Conservation (phyloP, 2,329 filamentous ascomycete species). For the Ascochyta koolunga region DNA sequence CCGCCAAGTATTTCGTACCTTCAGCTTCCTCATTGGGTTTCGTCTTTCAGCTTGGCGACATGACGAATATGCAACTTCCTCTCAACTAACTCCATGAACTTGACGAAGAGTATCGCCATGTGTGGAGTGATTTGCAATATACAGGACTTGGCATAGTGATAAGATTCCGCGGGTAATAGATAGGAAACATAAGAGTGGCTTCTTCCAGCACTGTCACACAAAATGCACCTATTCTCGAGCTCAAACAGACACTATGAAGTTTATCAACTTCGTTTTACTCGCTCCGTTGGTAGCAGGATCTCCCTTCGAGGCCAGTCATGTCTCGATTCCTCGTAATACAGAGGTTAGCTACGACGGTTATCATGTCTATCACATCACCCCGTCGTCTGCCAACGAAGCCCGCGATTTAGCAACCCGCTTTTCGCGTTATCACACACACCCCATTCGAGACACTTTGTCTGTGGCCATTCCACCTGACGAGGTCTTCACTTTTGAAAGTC, state of each 20-base stretch:
- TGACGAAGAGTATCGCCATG: not conserved
- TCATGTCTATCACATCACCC: slow-evolving; percentile 27
- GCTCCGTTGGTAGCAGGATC: slow-evolving; percentile 22
- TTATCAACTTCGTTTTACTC: slow-evolving; percentile 12
- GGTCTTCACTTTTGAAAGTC: slow-evolving; percentile 46
- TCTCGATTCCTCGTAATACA: slow-evolving; percentile 1
- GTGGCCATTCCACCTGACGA: slow-evolving; percentile 51
- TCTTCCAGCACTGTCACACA: not conserved
- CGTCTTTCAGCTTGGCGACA: slow-evolving; percentile 21
- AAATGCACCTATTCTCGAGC: not conserved
- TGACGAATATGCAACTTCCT: slow-evolving; percentile 21
- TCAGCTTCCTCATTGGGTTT: slow-evolving; percentile 28
- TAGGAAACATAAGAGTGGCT: not conserved
- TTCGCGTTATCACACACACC: slow-evolving; percentile 27
- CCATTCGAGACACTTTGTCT: slow-evolving; percentile 26
- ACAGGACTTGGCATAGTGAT: not conserved
- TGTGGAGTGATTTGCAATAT: not conserved
- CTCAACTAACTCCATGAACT: slow-evolving; percentile 8
- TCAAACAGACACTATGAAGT: slow-evolving; percentile 14
- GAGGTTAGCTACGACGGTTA: slow-evolving; percentile 26
- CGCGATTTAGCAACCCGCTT: slow-evolving; percentile 20
- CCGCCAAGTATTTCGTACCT: slow-evolving; percentile 14
- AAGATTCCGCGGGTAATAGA: not conserved
- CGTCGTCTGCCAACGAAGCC: slow-evolving; percentile 23
- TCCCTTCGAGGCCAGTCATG: slow-evolving; percentile 5